phyloP scores from a whole-genome alignment of 768 basidiomycete species.

The Hericium erinaceus region DNA sequence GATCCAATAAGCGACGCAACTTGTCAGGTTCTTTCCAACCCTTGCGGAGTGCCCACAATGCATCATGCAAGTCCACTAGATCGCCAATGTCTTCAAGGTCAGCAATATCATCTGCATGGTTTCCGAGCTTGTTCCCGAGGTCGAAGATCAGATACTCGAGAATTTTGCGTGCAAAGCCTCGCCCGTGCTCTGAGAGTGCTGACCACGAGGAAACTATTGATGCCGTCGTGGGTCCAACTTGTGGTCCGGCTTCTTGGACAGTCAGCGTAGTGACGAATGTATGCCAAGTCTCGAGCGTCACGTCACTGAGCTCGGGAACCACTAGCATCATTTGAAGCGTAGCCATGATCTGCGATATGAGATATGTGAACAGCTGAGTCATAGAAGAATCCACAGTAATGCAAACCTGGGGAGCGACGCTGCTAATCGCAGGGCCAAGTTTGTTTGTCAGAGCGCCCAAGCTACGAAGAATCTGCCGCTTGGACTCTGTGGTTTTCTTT shows the following conservation, averaged over 20 bases:
- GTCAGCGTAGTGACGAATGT: constrained; percentile 63
- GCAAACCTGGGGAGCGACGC: constrained; percentile 78
- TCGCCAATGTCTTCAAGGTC: constrained; percentile 69
- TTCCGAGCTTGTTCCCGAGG: constrained; percentile 42
- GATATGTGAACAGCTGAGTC: neutral
- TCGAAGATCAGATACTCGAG: constrained; percentile 65
- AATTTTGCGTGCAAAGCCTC: constrained; percentile 44
- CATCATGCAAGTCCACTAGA: constrained; percentile 33
- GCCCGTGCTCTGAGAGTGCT: constrained; percentile 42
- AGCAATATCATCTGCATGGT: constrained; percentile 67
- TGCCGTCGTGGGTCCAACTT: constrained; percentile 82
- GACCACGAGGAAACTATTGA: constrained; percentile 75
- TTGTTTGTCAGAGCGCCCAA: constrained; percentile 62
- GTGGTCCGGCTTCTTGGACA: constrained; percentile 65
- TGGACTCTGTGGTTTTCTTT: constrained; percentile 57
- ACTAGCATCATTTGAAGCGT: constrained; percentile 85
- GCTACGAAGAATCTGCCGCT: constrained; percentile 72
- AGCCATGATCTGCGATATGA: constrained; percentile 73
- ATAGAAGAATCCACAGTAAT: neutral
- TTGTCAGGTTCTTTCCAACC: constrained; percentile 43
- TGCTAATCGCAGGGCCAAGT: constrained; percentile 62
- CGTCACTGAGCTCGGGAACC: constrained; percentile 65
- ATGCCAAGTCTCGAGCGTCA: constrained; percentile 73
- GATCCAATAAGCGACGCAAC: constrained; percentile 61
- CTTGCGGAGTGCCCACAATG: constrained; percentile 36